A percentile compares a stretch with the other conserved stretches of the same genome.
These are phyloP conservation scores for Anethum foeniculum DNA, from an alignment of 140 eudicot genomes.

Conservation along the genomic window DNA sequence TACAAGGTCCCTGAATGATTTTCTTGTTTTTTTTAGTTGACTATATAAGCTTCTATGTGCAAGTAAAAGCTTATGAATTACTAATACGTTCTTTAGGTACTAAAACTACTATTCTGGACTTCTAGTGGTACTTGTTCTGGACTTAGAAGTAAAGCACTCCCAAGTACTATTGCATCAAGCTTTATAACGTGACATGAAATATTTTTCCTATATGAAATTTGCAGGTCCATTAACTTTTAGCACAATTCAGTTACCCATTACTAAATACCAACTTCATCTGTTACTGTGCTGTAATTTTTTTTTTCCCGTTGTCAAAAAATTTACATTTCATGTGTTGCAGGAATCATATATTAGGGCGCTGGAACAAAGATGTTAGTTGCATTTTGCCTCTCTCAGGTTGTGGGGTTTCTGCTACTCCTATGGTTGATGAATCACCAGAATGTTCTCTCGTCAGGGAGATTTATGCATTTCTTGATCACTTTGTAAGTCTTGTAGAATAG, in stretches of 20 bases:
- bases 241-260: background rate
- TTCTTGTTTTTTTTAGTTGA: background rate
- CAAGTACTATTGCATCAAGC: background rate
- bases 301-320: background rate
- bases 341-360: constrained; percentile 75
- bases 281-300: background rate
- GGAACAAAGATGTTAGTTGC: constrained; percentile 87
- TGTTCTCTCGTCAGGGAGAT: constrained; percentile 63
- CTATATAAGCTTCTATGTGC: background rate
- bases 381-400: constrained; percentile 74
- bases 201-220: background rate
- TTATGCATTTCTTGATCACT: constrained; percentile 73
- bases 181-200: background rate
- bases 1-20: background rate
- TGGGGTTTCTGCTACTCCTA: constrained; percentile 55
- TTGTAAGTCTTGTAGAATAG: constrained; percentile 43
- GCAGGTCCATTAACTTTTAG: background rate
- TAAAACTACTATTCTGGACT: background rate
- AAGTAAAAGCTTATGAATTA: background rate
- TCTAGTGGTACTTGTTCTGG: background rate
- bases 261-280: background rate
- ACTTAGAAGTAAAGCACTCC: background rate
- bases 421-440: constrained; percentile 46
- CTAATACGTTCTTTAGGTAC: background rate
- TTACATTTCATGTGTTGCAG: constrained; percentile 30